phyloP scores from a whole-genome alignment of 192 early-diverging fungal genomes.

The Rhizophagus prolifer region DNA sequence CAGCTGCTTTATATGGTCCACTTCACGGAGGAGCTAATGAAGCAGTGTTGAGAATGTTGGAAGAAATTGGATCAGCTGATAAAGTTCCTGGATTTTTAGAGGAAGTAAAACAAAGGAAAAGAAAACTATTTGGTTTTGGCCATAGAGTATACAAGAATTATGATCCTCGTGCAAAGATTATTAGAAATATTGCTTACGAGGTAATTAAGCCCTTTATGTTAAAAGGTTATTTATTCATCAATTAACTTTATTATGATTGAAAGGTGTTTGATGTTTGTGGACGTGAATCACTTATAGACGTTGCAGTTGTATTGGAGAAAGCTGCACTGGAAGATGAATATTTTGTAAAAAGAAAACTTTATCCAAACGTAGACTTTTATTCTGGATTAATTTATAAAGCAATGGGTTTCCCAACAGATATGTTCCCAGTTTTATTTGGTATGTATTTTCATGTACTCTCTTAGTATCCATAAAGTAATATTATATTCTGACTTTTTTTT shows the following conservation, averaged over 20 bases:
- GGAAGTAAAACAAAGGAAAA: conserved; percentile 58
- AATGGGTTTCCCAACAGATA: conserved; percentile 72
- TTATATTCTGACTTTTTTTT: background rate
- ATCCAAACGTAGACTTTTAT: conserved; percentile 56
- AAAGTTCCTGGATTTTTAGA: conserved; percentile 61
- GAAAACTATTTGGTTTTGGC: conserved; percentile 62
- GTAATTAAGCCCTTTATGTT: background rate
- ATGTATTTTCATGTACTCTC: conserved; percentile 31
- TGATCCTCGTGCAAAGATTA: conserved; percentile 66
- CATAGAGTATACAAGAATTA: conserved; percentile 63
- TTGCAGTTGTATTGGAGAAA: conserved; percentile 63
- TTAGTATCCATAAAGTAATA: background rate
- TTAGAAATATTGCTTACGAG: conserved; percentile 59
- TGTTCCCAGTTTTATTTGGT: conserved; percentile 71
- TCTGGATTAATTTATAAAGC: conserved; percentile 63
- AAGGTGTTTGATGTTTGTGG: conserved; percentile 66
- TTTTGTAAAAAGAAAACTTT: conserved; percentile 62
- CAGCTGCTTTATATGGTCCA: conserved; percentile 68
- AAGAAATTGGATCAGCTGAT: conserved; percentile 57
- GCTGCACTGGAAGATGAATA: conserved; percentile 60
- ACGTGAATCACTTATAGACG: conserved; percentile 57
- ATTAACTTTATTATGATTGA: conserved; percentile 14
- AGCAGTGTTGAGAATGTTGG: conserved; percentile 64
- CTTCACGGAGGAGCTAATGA: conserved; percentile 67
- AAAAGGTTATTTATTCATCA: background rate